Base-by-base conservation (phyloP, 768 basidiomycete species). In the Mycena albidolilacea region DNA sequence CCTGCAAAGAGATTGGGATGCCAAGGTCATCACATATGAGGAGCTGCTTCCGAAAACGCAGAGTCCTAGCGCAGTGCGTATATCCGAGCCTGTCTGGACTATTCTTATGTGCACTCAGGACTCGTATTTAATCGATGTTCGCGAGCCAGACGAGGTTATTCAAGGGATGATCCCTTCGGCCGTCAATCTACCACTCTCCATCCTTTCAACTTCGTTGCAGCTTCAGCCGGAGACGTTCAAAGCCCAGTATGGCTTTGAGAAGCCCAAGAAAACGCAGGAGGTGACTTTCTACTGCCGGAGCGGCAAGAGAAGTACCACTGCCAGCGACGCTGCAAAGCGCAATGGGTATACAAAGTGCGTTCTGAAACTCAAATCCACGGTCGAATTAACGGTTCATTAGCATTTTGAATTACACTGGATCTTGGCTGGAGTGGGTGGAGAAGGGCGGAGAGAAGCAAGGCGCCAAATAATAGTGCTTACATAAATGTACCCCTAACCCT, bases 161-260 rank as follows among this genome's bases (percentile, higher is more conserved):
- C 94, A 96, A 79, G 97, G 97, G 14, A 93, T 93, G 80, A 97
- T 98, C 74, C 97, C 97, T 7, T 96, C 95, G 30, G 89, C 96
- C 19, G 95, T 98, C 78, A 95, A 96, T 81, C 82, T 98, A 21
- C 97, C 97, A 6, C 89, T 98, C 48, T 92, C 93, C 8, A 88
- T 88, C n/a, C 87, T 98, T 50, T 85, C 90, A 41, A 88, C 87
- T 48, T 90, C 94, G 17, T 81, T 98, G 37, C 86, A 90, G 75
- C 80, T 94, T 48, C 79, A 80, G 17, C 79, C 85, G n/a, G 84
- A 84, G 19, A 85, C 84, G 15, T 96, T 96, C 84, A 84, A 85
- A 62, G 83, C 85, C 44, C 89, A 87, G 72, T 89, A 90, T 75
- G 92, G 94, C 5, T 97, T 94, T 78, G 86, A 91, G 50, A 95